These are phyloP conservation scores for Chlamydomonas sphaeroides DNA, from an alignment of 139 green algal genomes.

Conservation along the genomic window DNA sequence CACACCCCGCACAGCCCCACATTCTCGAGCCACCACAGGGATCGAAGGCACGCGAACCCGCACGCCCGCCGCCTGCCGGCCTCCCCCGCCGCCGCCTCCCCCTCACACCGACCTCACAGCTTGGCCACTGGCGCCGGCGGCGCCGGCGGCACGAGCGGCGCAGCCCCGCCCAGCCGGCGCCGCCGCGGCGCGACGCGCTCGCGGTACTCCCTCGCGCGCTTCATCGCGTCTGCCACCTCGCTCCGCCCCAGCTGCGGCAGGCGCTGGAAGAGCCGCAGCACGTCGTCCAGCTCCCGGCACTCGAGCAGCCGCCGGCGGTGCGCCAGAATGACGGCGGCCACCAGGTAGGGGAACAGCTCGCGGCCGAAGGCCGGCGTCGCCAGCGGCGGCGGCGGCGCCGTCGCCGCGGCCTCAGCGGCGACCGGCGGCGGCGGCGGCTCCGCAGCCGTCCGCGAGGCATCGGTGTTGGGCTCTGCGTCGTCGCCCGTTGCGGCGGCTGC, in stretches of 20 bases:
- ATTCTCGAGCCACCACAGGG: no score
- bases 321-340: conserved; percentile 67
- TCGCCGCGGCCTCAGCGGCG: no score
- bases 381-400: not conserved
- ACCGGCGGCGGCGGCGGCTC: not conserved
- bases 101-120: no score
- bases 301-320: conserved; percentile 64
- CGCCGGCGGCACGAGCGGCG: no score
- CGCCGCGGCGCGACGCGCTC: not conserved
- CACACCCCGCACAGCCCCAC: no score
- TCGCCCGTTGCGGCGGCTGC: not conserved
- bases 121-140: no score
- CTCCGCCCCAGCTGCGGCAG: not conserved
- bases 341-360: conserved; percentile 72
- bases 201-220: conserved; percentile 1
- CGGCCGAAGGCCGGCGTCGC: not conserved
- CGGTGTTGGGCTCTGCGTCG: no score
- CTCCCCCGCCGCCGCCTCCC: no score
- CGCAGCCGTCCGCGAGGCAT: no score
- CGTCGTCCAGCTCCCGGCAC: conserved; percentile 75
- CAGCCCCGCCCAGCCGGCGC: no score
- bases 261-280: conserved; percentile 74
- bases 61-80: no score
- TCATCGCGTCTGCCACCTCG: not conserved
- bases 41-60: no score